Conservation (phyloP, 2,329 filamentous ascomycete species). For the Fusarium hostae region DNA sequence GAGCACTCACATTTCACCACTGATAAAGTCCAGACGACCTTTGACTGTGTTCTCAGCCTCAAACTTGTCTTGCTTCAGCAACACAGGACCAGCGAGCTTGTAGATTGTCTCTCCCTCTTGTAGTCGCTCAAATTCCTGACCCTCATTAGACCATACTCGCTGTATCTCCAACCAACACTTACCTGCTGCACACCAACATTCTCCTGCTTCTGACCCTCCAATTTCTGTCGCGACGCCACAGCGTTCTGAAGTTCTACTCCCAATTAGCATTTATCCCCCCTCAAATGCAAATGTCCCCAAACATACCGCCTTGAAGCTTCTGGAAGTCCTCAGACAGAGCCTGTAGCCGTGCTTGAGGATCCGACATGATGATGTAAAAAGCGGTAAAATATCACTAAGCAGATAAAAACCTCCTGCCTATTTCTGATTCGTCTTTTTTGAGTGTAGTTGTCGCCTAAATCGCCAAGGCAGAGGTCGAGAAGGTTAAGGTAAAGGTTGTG, state of each 20-base stretch:
- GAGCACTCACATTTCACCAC: slow-evolving; percentile 83
- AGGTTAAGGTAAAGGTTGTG: slow-evolving; percentile 29
- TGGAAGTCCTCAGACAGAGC: slow-evolving; percentile 87
- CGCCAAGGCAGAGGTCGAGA: slow-evolving; percentile 1
- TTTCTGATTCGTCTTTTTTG: slow-evolving; percentile 8
- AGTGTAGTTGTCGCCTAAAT: slow-evolving; percentile 28
- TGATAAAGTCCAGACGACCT: slow-evolving; percentile 89
- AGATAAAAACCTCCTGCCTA: neutral
- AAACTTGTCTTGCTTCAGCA: slow-evolving; percentile 92
- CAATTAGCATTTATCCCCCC: slow-evolving; percentile 13
- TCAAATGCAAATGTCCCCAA: neutral
- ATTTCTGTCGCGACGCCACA: slow-evolving; percentile 84
- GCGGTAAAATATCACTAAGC: slow-evolving; percentile 7
- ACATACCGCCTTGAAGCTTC: slow-evolving; percentile 81
- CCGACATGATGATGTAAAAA: slow-evolving; percentile 64
- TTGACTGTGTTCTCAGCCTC: slow-evolving; percentile 94
- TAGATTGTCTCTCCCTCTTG: slow-evolving; percentile 89
- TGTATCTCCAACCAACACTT: slow-evolving; percentile 17
- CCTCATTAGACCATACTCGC: slow-evolving; percentile 23
- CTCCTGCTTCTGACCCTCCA: slow-evolving; percentile 94
- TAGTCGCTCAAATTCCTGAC: slow-evolving; percentile 82
- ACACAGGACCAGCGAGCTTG: slow-evolving; percentile 91
- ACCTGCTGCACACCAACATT: slow-evolving; percentile 89
- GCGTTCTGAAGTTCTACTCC: slow-evolving; percentile 78
- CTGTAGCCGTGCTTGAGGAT: slow-evolving; percentile 82